A percentile compares a stretch with the other conserved stretches of the same genome.
phyloP scores from a whole-genome alignment of 345 rosid genomes.

The Aquilaria sinensis region DNA sequence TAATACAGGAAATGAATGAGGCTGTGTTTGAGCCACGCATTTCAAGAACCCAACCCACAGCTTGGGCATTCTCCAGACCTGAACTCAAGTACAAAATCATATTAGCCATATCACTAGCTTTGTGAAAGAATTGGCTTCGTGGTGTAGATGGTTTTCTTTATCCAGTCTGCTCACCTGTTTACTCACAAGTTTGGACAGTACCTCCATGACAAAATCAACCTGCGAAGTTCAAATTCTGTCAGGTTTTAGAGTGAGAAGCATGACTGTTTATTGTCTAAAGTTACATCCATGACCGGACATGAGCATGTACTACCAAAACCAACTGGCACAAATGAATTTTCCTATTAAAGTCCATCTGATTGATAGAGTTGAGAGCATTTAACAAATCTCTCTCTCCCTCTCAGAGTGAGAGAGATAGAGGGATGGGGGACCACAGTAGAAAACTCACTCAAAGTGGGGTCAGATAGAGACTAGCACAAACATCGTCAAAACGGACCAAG shows the following conservation, averaged over 20 bases:
- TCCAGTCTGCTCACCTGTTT: slow-evolving; percentile 54
- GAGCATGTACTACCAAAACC: too few relatives aligned
- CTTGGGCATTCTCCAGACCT: slow-evolving; percentile 98
- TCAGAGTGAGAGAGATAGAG: too few relatives aligned
- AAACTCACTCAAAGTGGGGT: too few relatives aligned
- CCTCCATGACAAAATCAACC: slow-evolving; percentile 98
- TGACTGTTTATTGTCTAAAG: too few relatives aligned
- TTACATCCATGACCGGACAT: too few relatives aligned
- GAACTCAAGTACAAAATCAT: slow-evolving; percentile 13
- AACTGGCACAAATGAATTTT: too few relatives aligned
- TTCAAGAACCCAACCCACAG: slow-evolving; percentile 96
- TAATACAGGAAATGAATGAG: slow-evolving; percentile 82
- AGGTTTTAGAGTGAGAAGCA: too few relatives aligned
- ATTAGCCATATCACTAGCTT: not conserved
- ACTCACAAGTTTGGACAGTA: slow-evolving; percentile 83
- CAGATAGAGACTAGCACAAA: not conserved
- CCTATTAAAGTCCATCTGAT: too few relatives aligned
- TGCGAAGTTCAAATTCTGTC: slow-evolving; percentile 16
- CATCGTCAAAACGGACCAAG: not conserved
- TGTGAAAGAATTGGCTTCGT: not conserved
- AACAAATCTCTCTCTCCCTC: too few relatives aligned
- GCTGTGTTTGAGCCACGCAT: slow-evolving; percentile 88
- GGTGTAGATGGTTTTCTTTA: slow-evolving; percentile 8
- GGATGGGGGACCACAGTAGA: too few relatives aligned
- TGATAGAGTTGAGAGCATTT: too few relatives aligned